phyloP scores from a whole-genome alignment of 2,329 filamentous ascomycete species.

The Aspergillus fischeri region DNA sequence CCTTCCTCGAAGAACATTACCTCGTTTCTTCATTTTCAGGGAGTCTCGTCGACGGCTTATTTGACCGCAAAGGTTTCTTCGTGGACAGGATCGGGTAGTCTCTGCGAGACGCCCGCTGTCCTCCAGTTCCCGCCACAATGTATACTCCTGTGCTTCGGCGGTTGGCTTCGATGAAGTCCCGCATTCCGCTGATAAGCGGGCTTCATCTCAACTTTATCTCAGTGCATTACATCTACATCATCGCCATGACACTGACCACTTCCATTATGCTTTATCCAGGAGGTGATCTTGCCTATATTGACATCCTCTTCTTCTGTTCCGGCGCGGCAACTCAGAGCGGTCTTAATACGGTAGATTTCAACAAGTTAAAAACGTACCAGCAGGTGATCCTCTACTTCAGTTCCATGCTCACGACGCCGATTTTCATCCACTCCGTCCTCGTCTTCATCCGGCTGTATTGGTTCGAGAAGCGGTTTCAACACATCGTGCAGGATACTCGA shows the following conservation, averaged over 20 bases:
- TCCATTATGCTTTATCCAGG: slow-evolving; percentile 72
- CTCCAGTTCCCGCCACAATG: slow-evolving; percentile 18
- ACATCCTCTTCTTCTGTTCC: slow-evolving; percentile 82
- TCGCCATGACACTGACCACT: slow-evolving; percentile 66
- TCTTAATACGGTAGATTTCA: slow-evolving; percentile 71
- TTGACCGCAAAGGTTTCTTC: not conserved
- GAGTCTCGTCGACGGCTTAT: not conserved
- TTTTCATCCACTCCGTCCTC: slow-evolving; percentile 77
- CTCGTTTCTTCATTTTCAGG: not conserved
- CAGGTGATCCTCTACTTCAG: slow-evolving; percentile 70
- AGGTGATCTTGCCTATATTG: slow-evolving; percentile 68
- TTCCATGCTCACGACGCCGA: slow-evolving; percentile 72
- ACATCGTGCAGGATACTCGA: slow-evolving; percentile 70
- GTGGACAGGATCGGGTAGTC: not conserved
- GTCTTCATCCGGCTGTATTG: slow-evolving; percentile 93
- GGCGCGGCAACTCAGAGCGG: slow-evolving; percentile 89
- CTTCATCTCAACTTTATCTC: slow-evolving; percentile 44
- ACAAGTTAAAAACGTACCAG: slow-evolving; percentile 65
- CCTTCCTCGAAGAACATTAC: not conserved
- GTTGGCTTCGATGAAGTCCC: slow-evolving; percentile 24
- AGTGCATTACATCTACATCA: slow-evolving; percentile 67
- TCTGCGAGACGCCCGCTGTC: slow-evolving; percentile 1
- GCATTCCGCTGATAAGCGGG: slow-evolving; percentile 34
- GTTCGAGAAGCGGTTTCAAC: slow-evolving; percentile 95
- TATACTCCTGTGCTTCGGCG: slow-evolving; percentile 23